phyloP scores from a whole-genome alignment of 192 early-diverging fungal species.

The Thoreauomyces humboldtii region DNA sequence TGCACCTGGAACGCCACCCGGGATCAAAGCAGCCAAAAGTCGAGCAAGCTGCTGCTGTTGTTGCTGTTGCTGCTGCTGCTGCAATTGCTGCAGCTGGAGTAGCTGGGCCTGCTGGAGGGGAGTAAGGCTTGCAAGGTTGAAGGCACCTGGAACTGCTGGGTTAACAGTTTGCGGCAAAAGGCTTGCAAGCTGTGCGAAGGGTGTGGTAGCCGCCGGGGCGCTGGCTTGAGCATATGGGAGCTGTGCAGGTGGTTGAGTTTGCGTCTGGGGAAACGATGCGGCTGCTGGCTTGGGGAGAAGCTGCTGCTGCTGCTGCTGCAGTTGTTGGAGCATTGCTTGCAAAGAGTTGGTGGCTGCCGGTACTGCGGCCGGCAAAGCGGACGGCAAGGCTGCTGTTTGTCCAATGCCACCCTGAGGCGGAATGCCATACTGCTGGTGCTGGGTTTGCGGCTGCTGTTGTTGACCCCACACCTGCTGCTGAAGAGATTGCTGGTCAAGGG shows the following conservation, averaged over 20 bases:
- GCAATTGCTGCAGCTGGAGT: conserved; percentile 15
- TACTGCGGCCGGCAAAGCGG: not conserved
- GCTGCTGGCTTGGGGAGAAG: not conserved
- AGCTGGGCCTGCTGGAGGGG: conserved; percentile 24
- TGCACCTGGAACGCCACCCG: conserved; percentile 2
- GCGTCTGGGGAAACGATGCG: not conserved
- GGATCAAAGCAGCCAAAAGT: conserved; percentile 19
- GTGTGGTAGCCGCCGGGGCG: too few species aligned
- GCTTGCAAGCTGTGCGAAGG: too few species aligned
- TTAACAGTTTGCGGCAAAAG: too few species aligned
- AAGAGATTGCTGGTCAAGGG: not conserved
- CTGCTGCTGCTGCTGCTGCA: conserved; percentile 30
- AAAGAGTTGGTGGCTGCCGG: conserved; percentile 8
- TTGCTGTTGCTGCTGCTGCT: conserved; percentile 22
- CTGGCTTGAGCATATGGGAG: too few species aligned
- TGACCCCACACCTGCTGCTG: not conserved
- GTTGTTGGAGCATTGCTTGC: conserved; percentile 29
- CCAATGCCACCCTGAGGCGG: not conserved
- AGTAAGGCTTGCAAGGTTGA: conserved; percentile 10
- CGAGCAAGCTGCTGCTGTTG: conserved; percentile 19
- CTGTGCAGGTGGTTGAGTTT: too few species aligned
- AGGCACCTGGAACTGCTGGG: not conserved
- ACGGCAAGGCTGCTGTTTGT: not conserved
- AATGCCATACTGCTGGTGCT: not conserved
- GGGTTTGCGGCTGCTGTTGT: conserved; percentile 4